These are phyloP conservation scores for Anisogramma anomala DNA, from an alignment of 2,329 filamentous ascomycete genomes.

Conservation along the genomic window DNA sequence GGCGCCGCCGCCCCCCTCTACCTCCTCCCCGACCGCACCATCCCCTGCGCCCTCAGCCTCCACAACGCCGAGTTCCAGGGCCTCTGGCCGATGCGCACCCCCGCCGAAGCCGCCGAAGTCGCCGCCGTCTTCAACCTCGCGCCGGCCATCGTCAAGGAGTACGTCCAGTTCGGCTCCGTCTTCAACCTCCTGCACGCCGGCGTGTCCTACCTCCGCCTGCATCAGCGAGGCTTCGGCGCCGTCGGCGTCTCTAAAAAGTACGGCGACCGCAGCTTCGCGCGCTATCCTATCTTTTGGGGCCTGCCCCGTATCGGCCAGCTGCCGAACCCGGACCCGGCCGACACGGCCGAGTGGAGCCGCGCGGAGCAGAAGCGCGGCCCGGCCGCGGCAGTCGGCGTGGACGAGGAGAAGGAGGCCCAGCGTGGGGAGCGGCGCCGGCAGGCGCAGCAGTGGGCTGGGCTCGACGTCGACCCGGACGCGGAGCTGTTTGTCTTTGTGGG, in stretches of 20 bases:
- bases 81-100: slow-evolving; percentile 51
- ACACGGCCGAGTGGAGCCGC: slow-evolving; percentile 44
- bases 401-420: slow-evolving; percentile 2
- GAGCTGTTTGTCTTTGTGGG: slow-evolving; percentile 59
- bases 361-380: slow-evolving; percentile 32
- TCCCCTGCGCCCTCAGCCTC: slow-evolving; percentile 50
- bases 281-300: slow-evolving; percentile 58
- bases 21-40: slow-evolving; percentile 44
- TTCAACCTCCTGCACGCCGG: slow-evolving; percentile 53
- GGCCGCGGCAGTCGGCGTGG: slow-evolving; percentile 17
- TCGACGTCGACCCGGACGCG: slow-evolving; percentile 48
- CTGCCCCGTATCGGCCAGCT: slow-evolving; percentile 47
- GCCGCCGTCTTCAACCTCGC: slow-evolving; percentile 51
- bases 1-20: slow-evolving; percentile 45
- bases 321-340: slow-evolving; percentile 51
- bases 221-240: slow-evolving; percentile 53
- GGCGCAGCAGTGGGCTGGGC: slow-evolving; percentile 56
- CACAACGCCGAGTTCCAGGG: slow-evolving; percentile 60
- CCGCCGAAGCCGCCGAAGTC: slow-evolving; percentile 46
- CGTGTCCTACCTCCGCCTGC: slow-evolving; percentile 47
- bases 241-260: slow-evolving; percentile 57
- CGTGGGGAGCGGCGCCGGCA: slow-evolving; percentile 44
- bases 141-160: slow-evolving; percentile 41
- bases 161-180: slow-evolving; percentile 54
- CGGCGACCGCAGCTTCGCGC: slow-evolving; percentile 34